phyloP scores from a whole-genome alignment of 2,329 filamentous ascomycete genomes.

The Hypoxylon sp. region DNA sequence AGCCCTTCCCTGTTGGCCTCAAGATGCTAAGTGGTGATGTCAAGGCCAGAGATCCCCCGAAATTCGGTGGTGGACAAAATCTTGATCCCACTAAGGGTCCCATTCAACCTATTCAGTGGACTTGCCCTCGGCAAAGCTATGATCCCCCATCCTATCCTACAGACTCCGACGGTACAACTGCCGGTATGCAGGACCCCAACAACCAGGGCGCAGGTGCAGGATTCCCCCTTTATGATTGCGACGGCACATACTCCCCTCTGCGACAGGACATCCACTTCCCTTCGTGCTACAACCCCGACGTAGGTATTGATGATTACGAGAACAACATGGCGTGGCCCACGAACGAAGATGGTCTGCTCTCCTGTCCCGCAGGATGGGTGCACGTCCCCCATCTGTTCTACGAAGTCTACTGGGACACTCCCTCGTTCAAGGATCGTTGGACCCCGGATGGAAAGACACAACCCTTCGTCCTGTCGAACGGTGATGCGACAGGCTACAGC shows the following conservation, averaged over 20 bases:
- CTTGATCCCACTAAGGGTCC: conserved; percentile 61
- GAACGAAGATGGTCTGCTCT: conserved; percentile 55
- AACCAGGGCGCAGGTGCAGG: conserved; percentile 66
- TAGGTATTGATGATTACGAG: conserved; percentile 66
- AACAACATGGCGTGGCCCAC: conserved; percentile 73
- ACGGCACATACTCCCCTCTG: conserved; percentile 67
- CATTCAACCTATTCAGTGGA: conserved; percentile 65
- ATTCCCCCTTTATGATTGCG: conserved; percentile 77
- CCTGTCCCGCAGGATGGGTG: conserved; percentile 64
- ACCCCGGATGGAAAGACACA: conserved; percentile 61
- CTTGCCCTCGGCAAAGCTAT: conserved; percentile 64
- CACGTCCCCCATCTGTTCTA: conserved; percentile 67
- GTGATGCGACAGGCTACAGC: conserved; percentile 74
- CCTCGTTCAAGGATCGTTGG: conserved; percentile 61
- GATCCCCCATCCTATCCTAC: conserved; percentile 61
- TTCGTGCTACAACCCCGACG: conserved; percentile 74
- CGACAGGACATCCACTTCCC: conserved; percentile 76
- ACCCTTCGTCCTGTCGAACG: conserved; percentile 74
- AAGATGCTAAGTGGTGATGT: conserved; percentile 75
- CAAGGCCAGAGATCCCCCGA: conserved; percentile 64
- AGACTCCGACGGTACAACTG: conserved; percentile 62
- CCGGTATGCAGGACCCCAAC: conserved; percentile 63
- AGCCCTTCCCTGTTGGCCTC: conserved; percentile 74
- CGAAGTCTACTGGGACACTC: conserved; percentile 69
- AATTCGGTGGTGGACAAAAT: conserved; percentile 58